These are phyloP conservation scores for Asterophora parasitica DNA, from an alignment of 768 basidiomycete genomes.

Conservation along the genomic window DNA sequence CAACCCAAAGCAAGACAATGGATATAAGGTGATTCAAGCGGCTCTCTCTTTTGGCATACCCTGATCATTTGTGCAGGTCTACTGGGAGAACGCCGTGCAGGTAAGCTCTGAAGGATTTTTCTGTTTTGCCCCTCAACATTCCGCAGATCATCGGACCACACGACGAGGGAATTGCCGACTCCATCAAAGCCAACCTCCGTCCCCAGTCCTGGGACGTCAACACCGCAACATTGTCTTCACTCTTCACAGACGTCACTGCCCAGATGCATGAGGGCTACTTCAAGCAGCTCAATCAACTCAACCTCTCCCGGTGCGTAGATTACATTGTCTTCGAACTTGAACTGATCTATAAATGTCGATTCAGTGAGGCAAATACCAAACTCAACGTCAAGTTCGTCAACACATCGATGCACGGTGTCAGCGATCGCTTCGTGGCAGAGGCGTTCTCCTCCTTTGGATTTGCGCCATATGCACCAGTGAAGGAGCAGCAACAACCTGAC, in stretches of 20 bases:
- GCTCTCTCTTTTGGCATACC: background rate
- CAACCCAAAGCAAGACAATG: conserved; percentile 90
- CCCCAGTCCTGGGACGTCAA: conserved; percentile 42
- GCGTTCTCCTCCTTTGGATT: conserved; percentile 62
- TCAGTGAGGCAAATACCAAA: conserved; percentile 28
- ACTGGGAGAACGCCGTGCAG: conserved; percentile 88
- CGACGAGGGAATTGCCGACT: conserved; percentile 67
- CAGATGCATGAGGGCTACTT: conserved; percentile 61
- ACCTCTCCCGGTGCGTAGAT: conserved; percentile 21
- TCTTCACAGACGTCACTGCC: conserved; percentile 53
- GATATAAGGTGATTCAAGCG: conserved; percentile 60
- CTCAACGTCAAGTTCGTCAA: conserved; percentile 63
- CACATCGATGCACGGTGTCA: conserved; percentile 90
- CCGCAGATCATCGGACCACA: conserved; percentile 79
- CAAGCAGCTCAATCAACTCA: conserved; percentile 28
- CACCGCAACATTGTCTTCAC: conserved; percentile 32
- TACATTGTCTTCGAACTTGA: background rate
- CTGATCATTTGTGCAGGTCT: conserved; percentile 47
- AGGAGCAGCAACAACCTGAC: conserved; percentile 67
- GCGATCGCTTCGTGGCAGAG: conserved; percentile 54
- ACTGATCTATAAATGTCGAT: background rate
- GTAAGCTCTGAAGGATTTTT: conserved; percentile 29
- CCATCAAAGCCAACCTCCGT: conserved; percentile 58
- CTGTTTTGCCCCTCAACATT: background rate
- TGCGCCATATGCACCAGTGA: conserved; percentile 52